Evolutionary conservation across 1,139 yeast genomes (phyloP), one percentile per base, ranked within the genome.

Genomic region (Sugiyamaella xylanicola): DNA sequence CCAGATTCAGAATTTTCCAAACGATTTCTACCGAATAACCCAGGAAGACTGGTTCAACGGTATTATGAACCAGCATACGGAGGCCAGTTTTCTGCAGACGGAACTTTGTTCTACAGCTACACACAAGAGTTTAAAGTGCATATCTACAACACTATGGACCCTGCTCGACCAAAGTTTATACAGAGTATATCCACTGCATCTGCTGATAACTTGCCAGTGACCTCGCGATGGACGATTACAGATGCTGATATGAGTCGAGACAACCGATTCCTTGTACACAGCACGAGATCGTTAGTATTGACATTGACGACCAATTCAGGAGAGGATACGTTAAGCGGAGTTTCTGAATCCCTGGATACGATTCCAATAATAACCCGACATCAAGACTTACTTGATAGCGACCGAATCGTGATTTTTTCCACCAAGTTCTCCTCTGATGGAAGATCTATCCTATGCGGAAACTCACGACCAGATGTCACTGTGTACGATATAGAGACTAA

Each of bases 161-260:
- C 56, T 22, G 45, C 58, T 21, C 37, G 60, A 44, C 65, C 69
- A 46, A 49, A 56, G 59, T 61, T 41, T n/a, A 19, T 53, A 49
- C 45, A 56, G 48, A 22, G 61, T 55, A 51, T 63, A 55, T 55
- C 56, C 57, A 37, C 59, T 55, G 32, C 60, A 42, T 36, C 57
- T 53, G 43, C 55, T 42, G 55, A 58, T 51, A 57, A 55, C 40
- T 36, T 45, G 11, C 54, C 48, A 20, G 46, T 53, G 13, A 46
- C 54, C 3, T 65, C 66, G 5, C 58, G 63, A 17, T 68, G 72
- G 72, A 68, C 72, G 2, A 60, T 68, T 42, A 68, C 72, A 7
- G 72, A 68, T 48, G 66, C 66, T 35, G 57, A 64, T 17, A 58
- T 68, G 54, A 61, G 66, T 19, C 54, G 58, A 25, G 68, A 66